These are phyloP conservation scores for Favolaschia claudopus DNA, from an alignment of 768 basidiomycete genomes.

Conservation along the genomic window DNA sequence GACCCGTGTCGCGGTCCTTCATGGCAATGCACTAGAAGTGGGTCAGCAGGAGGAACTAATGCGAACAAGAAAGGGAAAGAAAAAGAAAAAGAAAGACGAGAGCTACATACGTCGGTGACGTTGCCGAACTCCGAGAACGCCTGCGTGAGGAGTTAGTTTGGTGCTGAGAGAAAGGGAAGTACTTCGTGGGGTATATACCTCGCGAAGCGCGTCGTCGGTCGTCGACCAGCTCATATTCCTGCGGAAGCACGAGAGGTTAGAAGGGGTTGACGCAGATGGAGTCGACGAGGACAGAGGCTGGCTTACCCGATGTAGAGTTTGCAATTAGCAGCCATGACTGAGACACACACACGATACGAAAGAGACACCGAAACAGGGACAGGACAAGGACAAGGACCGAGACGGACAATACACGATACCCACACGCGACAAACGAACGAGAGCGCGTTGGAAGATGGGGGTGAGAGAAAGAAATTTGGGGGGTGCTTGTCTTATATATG, in stretches of 20 bases:
- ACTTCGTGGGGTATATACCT: slow-evolving; percentile 50
- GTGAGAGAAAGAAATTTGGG: neutral
- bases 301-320: slow-evolving; percentile 26
- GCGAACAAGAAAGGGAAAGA: slow-evolving; percentile 13
- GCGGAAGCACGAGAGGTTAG: slow-evolving; percentile 34
- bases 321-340: slow-evolving; percentile 7
- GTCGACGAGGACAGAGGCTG: neutral
- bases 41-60: slow-evolving; percentile 37
- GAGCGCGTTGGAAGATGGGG: neutral
- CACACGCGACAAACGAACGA: slow-evolving; percentile 4
- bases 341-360: neutral
- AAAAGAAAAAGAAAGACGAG: slow-evolving; percentile 3
- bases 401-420: too few species aligned
- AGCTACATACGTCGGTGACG: slow-evolving; percentile 88
- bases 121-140: slow-evolving; percentile 82
- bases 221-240: slow-evolving; percentile 97
- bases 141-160: slow-evolving; percentile 48
- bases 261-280: neutral
- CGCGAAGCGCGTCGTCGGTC: slow-evolving; percentile 87
- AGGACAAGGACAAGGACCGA: neutral
- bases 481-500: neutral
- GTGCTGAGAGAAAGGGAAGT: slow-evolving; percentile 32
- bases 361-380: slow-evolving; percentile 1
- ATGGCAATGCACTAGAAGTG: slow-evolving; percentile 90
- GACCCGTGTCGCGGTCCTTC: slow-evolving; percentile 97